A percentile compares a stretch with the other conserved stretches of the same genome.
phyloP scores from a whole-genome alignment of 768 basidiomycete genomes.

The Bullera alba region DNA sequence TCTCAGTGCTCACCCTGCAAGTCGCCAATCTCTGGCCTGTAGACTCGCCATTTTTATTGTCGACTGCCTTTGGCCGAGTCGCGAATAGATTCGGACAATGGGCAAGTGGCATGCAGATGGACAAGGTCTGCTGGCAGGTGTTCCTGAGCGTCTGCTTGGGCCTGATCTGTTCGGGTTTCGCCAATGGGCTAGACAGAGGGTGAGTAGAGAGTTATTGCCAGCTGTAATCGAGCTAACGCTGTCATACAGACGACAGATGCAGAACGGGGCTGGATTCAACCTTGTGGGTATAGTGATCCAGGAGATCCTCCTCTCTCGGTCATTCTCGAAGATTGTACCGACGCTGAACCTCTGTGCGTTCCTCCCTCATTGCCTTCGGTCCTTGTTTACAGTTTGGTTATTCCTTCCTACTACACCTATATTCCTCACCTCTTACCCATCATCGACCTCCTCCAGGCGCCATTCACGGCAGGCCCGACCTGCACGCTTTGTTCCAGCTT shows the following conservation, averaged over 20 bases:
- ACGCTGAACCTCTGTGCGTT: neutral
- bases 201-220: slow-evolving; percentile 6
- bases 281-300: slow-evolving; percentile 23
- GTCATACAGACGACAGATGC: slow-evolving; percentile 17
- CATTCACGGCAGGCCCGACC: slow-evolving; percentile 30
- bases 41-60: neutral
- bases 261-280: slow-evolving; percentile 36
- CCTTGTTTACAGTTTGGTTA: slow-evolving; percentile 42
- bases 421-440: slow-evolving; percentile 38
- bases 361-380: slow-evolving; percentile 2
- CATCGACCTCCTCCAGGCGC: slow-evolving; percentile 25
- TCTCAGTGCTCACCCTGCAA: slow-evolving; percentile 32
- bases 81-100: slow-evolving; percentile 20
- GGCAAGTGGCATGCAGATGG: slow-evolving; percentile 36
- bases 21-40: slow-evolving; percentile 38
- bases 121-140: slow-evolving; percentile 39
- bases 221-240: neutral
- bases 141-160: slow-evolving; percentile 38
- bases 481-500: slow-evolving; percentile 38
- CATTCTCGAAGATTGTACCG: too few relatives aligned
- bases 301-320: neutral
- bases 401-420: slow-evolving; percentile 38
- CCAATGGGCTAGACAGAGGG: slow-evolving; percentile 35
- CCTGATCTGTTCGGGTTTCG: slow-evolving; percentile 25
- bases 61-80: slow-evolving; percentile 3